Conservation (phyloP, 768 basidiomycete species). For the Rhizopogon rudus region DNA sequence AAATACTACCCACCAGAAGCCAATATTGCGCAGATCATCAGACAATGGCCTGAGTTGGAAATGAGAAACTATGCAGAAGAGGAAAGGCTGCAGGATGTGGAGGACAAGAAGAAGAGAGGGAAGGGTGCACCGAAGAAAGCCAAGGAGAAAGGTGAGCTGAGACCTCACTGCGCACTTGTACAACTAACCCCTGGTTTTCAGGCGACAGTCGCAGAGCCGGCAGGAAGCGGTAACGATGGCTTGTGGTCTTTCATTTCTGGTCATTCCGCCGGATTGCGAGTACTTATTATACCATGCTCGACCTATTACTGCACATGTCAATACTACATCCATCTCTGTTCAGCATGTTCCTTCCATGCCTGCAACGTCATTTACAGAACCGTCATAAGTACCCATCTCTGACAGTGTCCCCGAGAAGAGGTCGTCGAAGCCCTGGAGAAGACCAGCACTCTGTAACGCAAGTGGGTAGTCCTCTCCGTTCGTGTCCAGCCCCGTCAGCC, state of each 20-base stretch:
- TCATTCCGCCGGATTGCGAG: neutral
- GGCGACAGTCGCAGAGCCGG: slow-evolving; percentile 49
- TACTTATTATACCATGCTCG: neutral
- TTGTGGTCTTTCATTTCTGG: slow-evolving; percentile 1
- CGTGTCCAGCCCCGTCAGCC: slow-evolving; percentile 39
- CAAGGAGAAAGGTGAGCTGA: slow-evolving; percentile 53
- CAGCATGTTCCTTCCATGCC: slow-evolving; percentile 18
- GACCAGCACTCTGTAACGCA: slow-evolving; percentile 44
- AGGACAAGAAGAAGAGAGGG: slow-evolving; percentile 65
- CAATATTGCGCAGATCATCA: slow-evolving; percentile 47
- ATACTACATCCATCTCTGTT: slow-evolving; percentile 1
- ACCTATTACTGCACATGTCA: neutral
- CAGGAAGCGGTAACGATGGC: slow-evolving; percentile 32
- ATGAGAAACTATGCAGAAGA: slow-evolving; percentile 64
- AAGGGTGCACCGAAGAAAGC: slow-evolving; percentile 84
- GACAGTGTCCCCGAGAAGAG: slow-evolving; percentile 59
- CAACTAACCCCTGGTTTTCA: slow-evolving; percentile 16
- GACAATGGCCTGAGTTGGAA: slow-evolving; percentile 50
- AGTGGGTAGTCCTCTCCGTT: slow-evolving; percentile 24
- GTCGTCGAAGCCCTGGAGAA: slow-evolving; percentile 60
- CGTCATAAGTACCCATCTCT: slow-evolving; percentile 46
- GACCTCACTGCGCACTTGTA: neutral
- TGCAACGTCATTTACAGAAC: slow-evolving; percentile 16
- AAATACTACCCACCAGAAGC: slow-evolving; percentile 73
- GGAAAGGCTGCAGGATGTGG: slow-evolving; percentile 63